A percentile compares a stretch with the other conserved stretches of the same genome.
Evolutionary conservation across 495 filamentous ascomycete genomes (phyloP).

Genomic region (Neurospora hispaniola): DNA sequence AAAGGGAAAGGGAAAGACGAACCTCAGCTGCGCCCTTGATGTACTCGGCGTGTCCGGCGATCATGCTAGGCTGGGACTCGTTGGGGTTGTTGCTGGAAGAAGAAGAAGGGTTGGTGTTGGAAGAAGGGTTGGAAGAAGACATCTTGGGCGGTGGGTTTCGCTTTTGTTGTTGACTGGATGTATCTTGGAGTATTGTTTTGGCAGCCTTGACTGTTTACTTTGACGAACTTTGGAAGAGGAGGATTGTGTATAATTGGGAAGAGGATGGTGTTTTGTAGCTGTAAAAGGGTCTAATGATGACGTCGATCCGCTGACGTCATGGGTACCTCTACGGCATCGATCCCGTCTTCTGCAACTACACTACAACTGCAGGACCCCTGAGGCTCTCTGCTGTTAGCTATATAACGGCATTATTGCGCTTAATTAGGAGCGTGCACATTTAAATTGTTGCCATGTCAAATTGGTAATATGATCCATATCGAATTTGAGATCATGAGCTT

Average conservation of each 20-base stretch:
- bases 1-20: background rate
- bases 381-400: background rate
- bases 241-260: background rate
- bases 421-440: background rate
- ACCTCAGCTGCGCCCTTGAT: slow-evolving; percentile 40
- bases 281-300: background rate
- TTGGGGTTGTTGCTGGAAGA: background rate
- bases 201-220: background rate
- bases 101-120: slow-evolving; percentile 4
- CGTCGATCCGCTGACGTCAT: background rate
- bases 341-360: too few relatives aligned
- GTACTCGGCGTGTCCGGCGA: slow-evolving; percentile 34
- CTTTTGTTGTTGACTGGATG: background rate
- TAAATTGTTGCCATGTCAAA: background rate
- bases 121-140: slow-evolving; percentile 8
- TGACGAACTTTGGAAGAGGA: background rate
- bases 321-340: background rate
- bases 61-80: slow-evolving; percentile 24
- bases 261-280: background rate
- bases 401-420: background rate
- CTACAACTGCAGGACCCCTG: background rate
- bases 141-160: slow-evolving; percentile 1
- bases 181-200: background rate
- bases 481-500: background rate
- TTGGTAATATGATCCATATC: background rate